These are phyloP conservation scores for Ophiostoma ulmi DNA, from an alignment of 2,329 filamentous ascomycete species.

Conservation along the genomic window DNA sequence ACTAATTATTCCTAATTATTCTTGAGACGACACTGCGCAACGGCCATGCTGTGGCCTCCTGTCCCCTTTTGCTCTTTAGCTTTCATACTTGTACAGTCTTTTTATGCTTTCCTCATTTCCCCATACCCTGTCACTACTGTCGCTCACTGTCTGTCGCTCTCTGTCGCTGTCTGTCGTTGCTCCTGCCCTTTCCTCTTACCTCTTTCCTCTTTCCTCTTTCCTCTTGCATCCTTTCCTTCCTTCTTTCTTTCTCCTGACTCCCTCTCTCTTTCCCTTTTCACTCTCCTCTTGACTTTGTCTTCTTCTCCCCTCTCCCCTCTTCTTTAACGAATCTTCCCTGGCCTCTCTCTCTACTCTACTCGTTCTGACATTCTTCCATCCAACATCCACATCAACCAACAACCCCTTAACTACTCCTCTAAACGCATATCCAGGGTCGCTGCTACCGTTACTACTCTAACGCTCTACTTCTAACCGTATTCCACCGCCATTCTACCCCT, in stretches of 20 bases:
- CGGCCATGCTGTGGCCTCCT: neutral
- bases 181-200: neutral
- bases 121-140: slow-evolving; percentile 3
- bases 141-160: neutral
- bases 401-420: slow-evolving; percentile 7
- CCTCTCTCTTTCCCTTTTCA: neutral
- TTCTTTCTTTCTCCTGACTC: neutral
- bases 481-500: slow-evolving; percentile 16
- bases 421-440: neutral
- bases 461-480: neutral
- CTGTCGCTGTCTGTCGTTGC: neutral
- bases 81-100: neutral
- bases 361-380: neutral
- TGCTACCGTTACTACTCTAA: neutral
- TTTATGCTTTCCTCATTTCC: neutral
- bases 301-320: neutral
- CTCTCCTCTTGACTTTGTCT: neutral
- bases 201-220: neutral
- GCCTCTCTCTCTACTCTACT: neutral
- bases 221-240: neutral
- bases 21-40: neutral
- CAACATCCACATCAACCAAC: slow-evolving; percentile 9
- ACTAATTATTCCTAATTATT: neutral
- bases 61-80: neutral
- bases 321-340: neutral